Conservation (phyloP, 2,329 filamentous ascomycete species). For the Pyrenochaeta sp. region DNA sequence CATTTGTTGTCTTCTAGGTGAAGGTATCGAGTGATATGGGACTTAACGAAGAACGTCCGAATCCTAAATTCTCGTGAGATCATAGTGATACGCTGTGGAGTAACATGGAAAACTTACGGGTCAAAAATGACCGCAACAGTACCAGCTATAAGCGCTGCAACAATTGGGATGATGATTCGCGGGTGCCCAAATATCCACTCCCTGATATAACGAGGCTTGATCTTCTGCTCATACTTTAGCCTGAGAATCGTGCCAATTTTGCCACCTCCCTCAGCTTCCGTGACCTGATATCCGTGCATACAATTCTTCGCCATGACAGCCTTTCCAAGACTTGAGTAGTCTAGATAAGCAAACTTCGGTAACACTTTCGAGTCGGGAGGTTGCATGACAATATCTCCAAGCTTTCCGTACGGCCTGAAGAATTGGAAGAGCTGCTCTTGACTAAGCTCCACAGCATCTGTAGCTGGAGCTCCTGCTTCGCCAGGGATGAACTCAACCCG, state of each 20-base stretch:
- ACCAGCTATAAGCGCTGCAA: constrained; percentile 82
- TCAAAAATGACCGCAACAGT: constrained; percentile 87
- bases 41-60: constrained; percentile 88
- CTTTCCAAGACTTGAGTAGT: constrained; percentile 76
- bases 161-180: constrained; percentile 81
- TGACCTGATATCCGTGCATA: constrained; percentile 81
- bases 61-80: constrained; percentile 58
- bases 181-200: constrained; percentile 90
- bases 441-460: constrained; percentile 76
- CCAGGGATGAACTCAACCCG: constrained; percentile 85
- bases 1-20: constrained; percentile 76
- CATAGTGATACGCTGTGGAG: not conserved
- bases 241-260: constrained; percentile 79
- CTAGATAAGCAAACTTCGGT: constrained; percentile 81
- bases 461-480: constrained; percentile 73
- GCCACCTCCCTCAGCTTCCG: constrained; percentile 74
- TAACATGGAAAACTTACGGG: constrained; percentile 58
- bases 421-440: constrained; percentile 88
- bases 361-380: constrained; percentile 84
- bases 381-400: constrained; percentile 84
- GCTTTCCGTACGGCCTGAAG: constrained; percentile 89
- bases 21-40: constrained; percentile 81
- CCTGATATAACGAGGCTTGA: constrained; percentile 80
- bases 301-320: constrained; percentile 92
- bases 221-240: constrained; percentile 82